Base-by-base conservation (phyloP, 2,329 filamentous ascomycete species). In the Xylaria sp. region DNA sequence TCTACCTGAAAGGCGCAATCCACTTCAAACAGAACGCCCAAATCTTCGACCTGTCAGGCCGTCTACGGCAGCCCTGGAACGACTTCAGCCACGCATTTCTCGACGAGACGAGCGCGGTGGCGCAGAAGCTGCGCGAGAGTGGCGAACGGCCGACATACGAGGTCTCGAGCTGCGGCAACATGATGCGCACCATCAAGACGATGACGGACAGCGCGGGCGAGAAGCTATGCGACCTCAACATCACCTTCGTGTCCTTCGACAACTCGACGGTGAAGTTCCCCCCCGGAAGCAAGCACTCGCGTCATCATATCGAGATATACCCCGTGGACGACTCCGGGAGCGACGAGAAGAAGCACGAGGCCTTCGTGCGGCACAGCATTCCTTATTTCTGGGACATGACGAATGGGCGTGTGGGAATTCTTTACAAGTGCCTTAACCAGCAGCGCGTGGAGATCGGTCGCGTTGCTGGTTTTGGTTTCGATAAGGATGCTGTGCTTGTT, bases 381-480 rank as follows among this genome's bases (percentile, higher is more conserved):
- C 78, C 78, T n/a, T 79, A 79, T 63, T 80, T 80, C 74, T 80
- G 78, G 78, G 78, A 80, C 72, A 77, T 80, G 75, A 77, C 77
- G 18, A 41, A 28, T 64, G 77, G 76, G 55, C 75, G 74, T 66
- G 69, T 75, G 20, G 78, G 73, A 25, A 65, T 76, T 66, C 70
- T 80, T n/a, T 78, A 80, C 65, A 80, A 80, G 75, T 75, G 74
- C 71, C 72, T 78, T 37, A 80, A 79, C 74, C 78, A 80, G 77
- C 59, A 75, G 67, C 78, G 77, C 62, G 76, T 78, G 58, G 77
- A 79, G 75, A 65, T 80, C 62, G 78, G 57, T 44, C 70, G 72
- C 54, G 76, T 78, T 52, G 72, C 76, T 23, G 75, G 76, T 34
- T 78, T 72, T 62, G 78, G 78, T 34, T 79, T 78, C 66, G 77